Evolutionary conservation across 345 rosid species (phyloP), one percentile per base, ranked within the genome.

Genomic region (Dovyalis caffra): DNA sequence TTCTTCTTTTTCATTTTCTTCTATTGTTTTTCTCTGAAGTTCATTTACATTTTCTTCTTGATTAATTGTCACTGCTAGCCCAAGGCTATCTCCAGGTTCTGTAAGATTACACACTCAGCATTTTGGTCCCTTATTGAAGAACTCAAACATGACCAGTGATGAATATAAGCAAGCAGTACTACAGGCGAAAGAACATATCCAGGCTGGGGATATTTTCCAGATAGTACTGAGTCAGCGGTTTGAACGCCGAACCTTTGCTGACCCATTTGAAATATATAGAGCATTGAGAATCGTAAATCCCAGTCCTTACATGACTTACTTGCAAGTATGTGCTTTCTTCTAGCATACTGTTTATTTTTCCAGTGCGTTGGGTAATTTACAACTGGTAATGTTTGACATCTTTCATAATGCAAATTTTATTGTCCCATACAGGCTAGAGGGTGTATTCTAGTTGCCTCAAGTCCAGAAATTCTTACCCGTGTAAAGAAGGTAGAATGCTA

Each of bases 381-480:
- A 68, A 12, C 60, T 20, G 2, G 25, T 5, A 32, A 15, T 37
- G 5, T 43, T 43, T 45, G 57, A 43, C 11, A 7, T 4, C 5
- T 16, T 51, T 45, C 12, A 56, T 23, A 68, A 38, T 29, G 23
- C 11, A 58, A 28, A 18, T 26, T n/a, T 7, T 62, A 14, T 51
- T 60, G 33, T 38, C 68, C 31, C 60, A 53, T 45, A 16, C 90
- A 92, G 97, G 91, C 97, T 23, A 87, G 92, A 75, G 98, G 99
- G 38, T 87, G 92, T 77, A 92, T 89, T 68, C 67, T 92, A 79
- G 99, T 92, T 76, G 94, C 92, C 62, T 95, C 99, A 51, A 94
- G 99, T 81, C 99, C 99, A 12, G 97, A 94, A 79, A 95, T 95
- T 76, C 94, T 95, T 35, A 91, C 95, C 8, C 88, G 89, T 72